Base-by-base conservation (phyloP, 371 early-diverging fungal species). In the Umbelopsis sp. region DNA sequence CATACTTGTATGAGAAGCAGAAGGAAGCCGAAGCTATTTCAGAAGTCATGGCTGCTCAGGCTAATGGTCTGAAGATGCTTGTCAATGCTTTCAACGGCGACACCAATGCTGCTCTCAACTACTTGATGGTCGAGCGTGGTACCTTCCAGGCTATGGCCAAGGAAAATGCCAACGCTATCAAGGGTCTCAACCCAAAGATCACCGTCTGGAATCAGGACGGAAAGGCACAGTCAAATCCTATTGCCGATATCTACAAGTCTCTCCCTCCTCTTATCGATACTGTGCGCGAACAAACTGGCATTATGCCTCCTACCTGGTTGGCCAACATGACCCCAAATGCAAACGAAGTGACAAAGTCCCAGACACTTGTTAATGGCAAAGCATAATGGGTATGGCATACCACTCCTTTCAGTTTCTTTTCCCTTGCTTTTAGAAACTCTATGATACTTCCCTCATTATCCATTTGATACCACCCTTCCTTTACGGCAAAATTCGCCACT, bases 151-250 rank as follows among this genome's bases (percentile, higher is more conserved):
- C 82, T 10, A 75, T 86, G 37, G 86, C 86, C 63, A 69, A 73
- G 44, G 68, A 76, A 62, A 86, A 86, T 72, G 85, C 86, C 52
- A 72, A 77, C 25, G 86, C 86, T 9, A 74, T 86, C 69, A 73
- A 72, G 53, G 85, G 85, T 9, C 77, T 86, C 18, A 70, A 81
- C 20, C 86, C 86, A 51, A 84, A 83, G 71, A 82, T 86, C 69
- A 79, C 81, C 18, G 81, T 86, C 20, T 86, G 86, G 86, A 85
- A 76, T 70, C 85, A 84, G 9, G 67, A 52, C 38, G 67, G 72
- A 14, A 48, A 65, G 8, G 67, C 64, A 53, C 29, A 69, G 25
- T 53, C 62, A 41, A 74, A 78, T 65, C 70, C 81, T n/a, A 74
- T 84, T 44, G 66, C 76, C 38, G 76, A 84, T 63, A 79, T 84